Evolutionary conservation across 768 basidiomycete species (phyloP), one percentile per base, ranked within the genome.

Genomic region (Macrolepiota dolichaula): DNA sequence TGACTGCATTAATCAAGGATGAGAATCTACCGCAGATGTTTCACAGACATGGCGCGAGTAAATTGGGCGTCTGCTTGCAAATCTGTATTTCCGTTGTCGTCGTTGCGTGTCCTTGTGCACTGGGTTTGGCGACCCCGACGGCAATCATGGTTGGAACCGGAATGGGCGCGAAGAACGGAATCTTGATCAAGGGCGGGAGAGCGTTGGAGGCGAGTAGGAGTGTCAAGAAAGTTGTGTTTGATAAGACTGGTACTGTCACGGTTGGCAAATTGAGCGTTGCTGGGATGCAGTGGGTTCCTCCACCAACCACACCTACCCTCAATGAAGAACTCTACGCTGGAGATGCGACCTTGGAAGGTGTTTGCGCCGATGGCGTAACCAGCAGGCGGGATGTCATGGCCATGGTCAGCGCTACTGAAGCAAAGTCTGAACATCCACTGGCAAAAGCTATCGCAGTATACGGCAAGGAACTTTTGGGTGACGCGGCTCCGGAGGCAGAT

Each of bases 81-180:
- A 87, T 99, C 69, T 98, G 96, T 73, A 99, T 98, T 70, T 95
- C 92, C 42, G 97, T 98, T 63, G 85, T 99, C 62, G 97, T 99
- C 52, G 95, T 99, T 55, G 96, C 97, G 22, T 99, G 97, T 73
- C 97, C 97, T 0, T 99, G 97, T 71, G 96, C 97, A 0, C 83
- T 99, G 36, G 97, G 96, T 4, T 81, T 98, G 61, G 93, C 92
- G 58, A 98, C 96, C 0, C 97, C 97, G 0, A 98, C 97, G 0
- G 97, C 96, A 1, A 94, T 98, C 74, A 98, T 98, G 97, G 97
- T 98, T 35, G 97, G 97, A 17, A 98, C 96, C 0, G 97, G 97
- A 0, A 87, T 98, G 59, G 97, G 97, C 1, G 97, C 97, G 9
- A 84, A 91, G 77, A 96, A 98, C 68, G 96, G 97, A 0, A 98